Base-by-base conservation (phyloP, 2,329 filamentous ascomycete species). In the Trichoderma atroviride region DNA sequence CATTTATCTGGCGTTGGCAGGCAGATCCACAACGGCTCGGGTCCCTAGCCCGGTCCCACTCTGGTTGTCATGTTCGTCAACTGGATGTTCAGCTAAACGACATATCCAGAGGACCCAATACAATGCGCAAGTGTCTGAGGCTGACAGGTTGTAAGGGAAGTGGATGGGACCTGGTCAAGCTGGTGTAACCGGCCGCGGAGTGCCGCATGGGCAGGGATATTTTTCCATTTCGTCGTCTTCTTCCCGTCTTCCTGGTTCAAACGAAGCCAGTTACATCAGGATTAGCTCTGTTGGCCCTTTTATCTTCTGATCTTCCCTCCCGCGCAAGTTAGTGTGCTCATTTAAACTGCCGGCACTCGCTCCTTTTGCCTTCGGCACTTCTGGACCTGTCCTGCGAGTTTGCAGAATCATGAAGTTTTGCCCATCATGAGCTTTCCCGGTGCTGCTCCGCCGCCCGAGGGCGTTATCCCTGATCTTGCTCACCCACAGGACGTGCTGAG, bases 401-500 rank as follows among this genome's bases (percentile, higher is more conserved):
- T 31, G 27, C 37, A 61, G 16, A 24, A 57, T 63, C 58, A 62
- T 62, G 50, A 69, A 55, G 10, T 10, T 47, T 58, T 56, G 52
- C 35, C 53, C n/a, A n/a, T 19, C 52, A 72, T 72, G 70, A 63
- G 37, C 31, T 73, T 68, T 61, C 73, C 74, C 1, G 73, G 74
- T 27, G 71, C 73, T 27, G 69, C 68, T 27, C 73, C 75, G 37
- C 75, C 74, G 13, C 76, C 77, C 16, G n/a, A 70, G 24, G 77
- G 76, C 55, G 72, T 75, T 13, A 69, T 66, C 19, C 70, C 74
- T 7, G 60, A 78, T 71, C 47, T 77, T 19, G 70, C 74, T 5
- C 63, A 77, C 52, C 77, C 76, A 0, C 29, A 68, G 14, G 76
- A 78, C 52, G 72, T 75, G 29, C 60, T 79, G 56, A 70, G 72